Conservation (phyloP, 2,329 filamentous ascomycete genomes). For the Hypoxylon sp. region DNA sequence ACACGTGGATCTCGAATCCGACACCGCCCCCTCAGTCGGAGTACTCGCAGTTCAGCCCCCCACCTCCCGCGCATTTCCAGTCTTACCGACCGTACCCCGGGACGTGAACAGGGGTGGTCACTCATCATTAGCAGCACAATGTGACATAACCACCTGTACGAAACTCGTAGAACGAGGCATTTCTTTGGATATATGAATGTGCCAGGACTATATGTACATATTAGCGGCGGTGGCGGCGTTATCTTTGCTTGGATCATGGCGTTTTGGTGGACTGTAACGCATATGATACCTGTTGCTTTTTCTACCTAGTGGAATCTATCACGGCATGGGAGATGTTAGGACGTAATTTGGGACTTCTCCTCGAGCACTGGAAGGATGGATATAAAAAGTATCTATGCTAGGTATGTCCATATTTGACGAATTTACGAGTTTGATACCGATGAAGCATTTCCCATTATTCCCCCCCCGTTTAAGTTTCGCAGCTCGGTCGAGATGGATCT, state of each 20-base stretch:
- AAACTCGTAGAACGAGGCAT: conserved; percentile 13
- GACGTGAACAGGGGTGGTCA: conserved; percentile 24
- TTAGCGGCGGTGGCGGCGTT: conserved; percentile 4
- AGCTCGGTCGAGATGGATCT: not conserved
- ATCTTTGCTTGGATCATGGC: conserved; percentile 25
- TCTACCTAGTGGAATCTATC: conserved; percentile 4
- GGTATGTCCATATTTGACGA: conserved; percentile 30
- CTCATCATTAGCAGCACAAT: not conserved
- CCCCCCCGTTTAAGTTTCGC: not conserved
- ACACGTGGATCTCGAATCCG: conserved; percentile 45
- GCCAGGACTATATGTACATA: conserved; percentile 33
- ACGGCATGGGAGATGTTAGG: not conserved
- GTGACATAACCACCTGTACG: not conserved
- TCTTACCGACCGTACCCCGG: conserved; percentile 51
- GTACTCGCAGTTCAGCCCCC: conserved; percentile 50
- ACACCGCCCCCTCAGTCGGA: conserved; percentile 44
- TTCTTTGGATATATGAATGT: conserved; percentile 15
- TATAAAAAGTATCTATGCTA: conserved; percentile 20
- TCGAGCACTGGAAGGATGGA: not conserved
- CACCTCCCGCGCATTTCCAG: conserved; percentile 51
- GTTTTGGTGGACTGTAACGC: conserved; percentile 35
- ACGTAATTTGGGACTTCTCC: conserved; percentile 8
- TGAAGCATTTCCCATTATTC: not conserved
- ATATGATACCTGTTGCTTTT: conserved; percentile 48
- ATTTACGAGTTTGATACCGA: conserved; percentile 20